A percentile compares a stretch with the other conserved stretches of the same genome.
phyloP scores from a whole-genome alignment of 345 rosid genomes.

The Syzygium jambos region DNA sequence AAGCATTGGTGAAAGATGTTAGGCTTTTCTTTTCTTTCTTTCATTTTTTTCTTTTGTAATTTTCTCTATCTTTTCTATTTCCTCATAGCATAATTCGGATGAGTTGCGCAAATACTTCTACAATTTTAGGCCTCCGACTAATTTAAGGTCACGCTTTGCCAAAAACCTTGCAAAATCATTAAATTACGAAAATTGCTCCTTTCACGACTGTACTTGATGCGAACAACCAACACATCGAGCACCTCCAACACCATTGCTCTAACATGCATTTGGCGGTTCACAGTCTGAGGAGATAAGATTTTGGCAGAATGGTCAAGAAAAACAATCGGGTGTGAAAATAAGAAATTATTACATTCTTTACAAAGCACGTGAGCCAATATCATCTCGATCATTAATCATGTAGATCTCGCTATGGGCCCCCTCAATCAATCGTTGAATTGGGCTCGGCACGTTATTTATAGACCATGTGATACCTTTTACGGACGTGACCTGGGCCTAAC shows the following conservation, averaged over 20 bases:
- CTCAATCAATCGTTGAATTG: too few relatives aligned
- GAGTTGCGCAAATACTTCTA: not conserved
- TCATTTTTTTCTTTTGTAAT: not conserved
- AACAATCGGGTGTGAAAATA: not conserved
- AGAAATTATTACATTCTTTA: not conserved
- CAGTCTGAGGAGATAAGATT: not conserved
- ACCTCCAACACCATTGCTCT: fast-evolving
- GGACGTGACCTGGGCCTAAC: not conserved
- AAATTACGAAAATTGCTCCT: not conserved
- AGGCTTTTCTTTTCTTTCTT: not conserved
- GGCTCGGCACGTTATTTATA: not conserved
- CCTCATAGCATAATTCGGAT: not conserved
- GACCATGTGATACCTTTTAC: not conserved
- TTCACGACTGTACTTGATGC: not conserved
- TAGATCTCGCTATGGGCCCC: not conserved
- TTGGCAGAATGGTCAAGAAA: not conserved
- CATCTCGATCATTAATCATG: fast-evolving
- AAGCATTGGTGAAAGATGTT: not conserved
- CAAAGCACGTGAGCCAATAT: not conserved
- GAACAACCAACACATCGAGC: not conserved
- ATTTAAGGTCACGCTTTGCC: not conserved
- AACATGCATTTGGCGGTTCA: not conserved
- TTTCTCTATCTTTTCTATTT: not conserved
- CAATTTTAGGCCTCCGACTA: not conserved
- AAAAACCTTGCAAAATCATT: not conserved